Evolutionary conservation across 208 protist species (phyloP).

Genomic region (Crithidia sp.): DNA sequence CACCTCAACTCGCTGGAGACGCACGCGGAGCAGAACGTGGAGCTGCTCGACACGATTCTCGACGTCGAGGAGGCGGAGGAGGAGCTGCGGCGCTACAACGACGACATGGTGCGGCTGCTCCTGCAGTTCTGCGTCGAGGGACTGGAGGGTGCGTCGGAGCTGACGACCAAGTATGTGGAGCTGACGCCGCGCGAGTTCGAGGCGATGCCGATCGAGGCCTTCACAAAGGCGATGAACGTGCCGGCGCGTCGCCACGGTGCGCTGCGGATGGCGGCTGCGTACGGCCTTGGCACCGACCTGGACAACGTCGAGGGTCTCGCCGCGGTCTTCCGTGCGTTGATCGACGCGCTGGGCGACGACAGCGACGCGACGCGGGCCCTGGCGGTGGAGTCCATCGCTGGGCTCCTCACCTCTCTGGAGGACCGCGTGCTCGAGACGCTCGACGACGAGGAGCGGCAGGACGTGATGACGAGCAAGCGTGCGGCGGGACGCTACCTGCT

Average conservation of each 20-base stretch:
- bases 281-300: slow-evolving; percentile 61
- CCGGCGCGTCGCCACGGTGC: slow-evolving; percentile 70
- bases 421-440: slow-evolving; percentile 64
- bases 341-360: slow-evolving; percentile 76
- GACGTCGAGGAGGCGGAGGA: slow-evolving; percentile 83
- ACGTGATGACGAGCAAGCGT: slow-evolving; percentile 83
- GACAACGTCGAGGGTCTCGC: slow-evolving; percentile 77
- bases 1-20: slow-evolving; percentile 50
- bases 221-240: slow-evolving; percentile 65
- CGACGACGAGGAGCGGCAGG: slow-evolving; percentile 73
- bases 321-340: slow-evolving; percentile 65
- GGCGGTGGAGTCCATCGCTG: slow-evolving; percentile 64
- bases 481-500: slow-evolving; percentile 82
- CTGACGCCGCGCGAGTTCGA: slow-evolving; percentile 51
- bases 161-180: slow-evolving; percentile 73
- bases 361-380: slow-evolving; percentile 43
- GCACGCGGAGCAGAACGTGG: slow-evolving; percentile 67
- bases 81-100: slow-evolving; percentile 67
- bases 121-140: slow-evolving; percentile 71
- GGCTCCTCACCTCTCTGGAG: slow-evolving; percentile 73
- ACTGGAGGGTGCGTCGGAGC: slow-evolving; percentile 57
- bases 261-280: slow-evolving; percentile 73
- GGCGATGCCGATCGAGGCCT: slow-evolving; percentile 61
- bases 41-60: slow-evolving; percentile 82
- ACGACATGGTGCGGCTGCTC: slow-evolving; percentile 60